These are phyloP conservation scores for Penicillium desertorum DNA, from an alignment of 495 filamentous ascomycete species.

Conservation along the genomic window DNA sequence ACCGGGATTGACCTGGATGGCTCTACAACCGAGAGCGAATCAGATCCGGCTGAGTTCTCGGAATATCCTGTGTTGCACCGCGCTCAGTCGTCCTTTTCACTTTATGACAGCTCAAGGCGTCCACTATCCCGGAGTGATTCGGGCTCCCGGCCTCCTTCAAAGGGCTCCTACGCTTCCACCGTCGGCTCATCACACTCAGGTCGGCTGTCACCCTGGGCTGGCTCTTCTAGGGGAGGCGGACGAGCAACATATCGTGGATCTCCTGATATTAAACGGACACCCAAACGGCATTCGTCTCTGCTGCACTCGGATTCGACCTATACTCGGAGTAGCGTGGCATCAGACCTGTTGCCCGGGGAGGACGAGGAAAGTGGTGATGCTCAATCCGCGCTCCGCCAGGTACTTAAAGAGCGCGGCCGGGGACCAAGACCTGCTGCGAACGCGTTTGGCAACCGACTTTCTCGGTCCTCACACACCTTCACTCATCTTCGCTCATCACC, in stretches of 20 bases:
- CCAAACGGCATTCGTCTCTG: conserved; percentile 38
- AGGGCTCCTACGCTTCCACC: conserved; percentile 51
- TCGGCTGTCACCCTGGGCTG: conserved; percentile 45
- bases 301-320: conserved; percentile 38
- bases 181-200: conserved; percentile 45
- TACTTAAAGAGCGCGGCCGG: conserved; percentile 62
- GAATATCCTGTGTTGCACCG: conserved; percentile 67
- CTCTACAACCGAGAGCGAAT: conserved; percentile 50
- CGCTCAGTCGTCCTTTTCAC: conserved; percentile 59
- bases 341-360: conserved; percentile 54
- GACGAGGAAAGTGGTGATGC: conserved; percentile 55
- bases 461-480: conserved; percentile 36
- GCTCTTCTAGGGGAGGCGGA: conserved; percentile 32
- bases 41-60: conserved; percentile 61
- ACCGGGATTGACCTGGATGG: conserved; percentile 49
- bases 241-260: conserved; percentile 34
- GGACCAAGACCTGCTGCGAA: conserved; percentile 44
- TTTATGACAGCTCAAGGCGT: conserved; percentile 53
- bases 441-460: conserved; percentile 30
- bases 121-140: conserved; percentile 54
- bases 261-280: conserved; percentile 39
- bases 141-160: conserved; percentile 52
- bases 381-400: conserved; percentile 66
- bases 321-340: conserved; percentile 44
- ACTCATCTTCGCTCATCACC: conserved; percentile 47